Percentiles rank a stretch among this genome's conserved stretches.
phyloP scores from a whole-genome alignment of 805 yeast genomes.

The Brettanomyces sp. region DNA sequence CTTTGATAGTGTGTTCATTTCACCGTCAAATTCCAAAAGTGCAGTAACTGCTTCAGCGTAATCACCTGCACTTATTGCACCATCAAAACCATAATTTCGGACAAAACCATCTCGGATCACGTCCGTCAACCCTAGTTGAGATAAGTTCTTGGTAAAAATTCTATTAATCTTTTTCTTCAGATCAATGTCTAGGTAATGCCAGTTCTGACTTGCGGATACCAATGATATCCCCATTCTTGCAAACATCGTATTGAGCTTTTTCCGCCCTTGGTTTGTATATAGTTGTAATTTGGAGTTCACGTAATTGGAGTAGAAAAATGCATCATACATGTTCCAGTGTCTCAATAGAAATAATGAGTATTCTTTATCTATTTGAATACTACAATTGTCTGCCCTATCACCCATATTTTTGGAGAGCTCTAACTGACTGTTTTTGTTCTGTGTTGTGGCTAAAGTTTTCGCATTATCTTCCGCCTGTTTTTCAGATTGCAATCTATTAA shows the following conservation, averaged over 20 bases:
- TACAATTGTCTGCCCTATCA: constrained; percentile 23
- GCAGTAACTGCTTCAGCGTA: constrained; percentile 86
- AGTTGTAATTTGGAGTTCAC: constrained; percentile 79
- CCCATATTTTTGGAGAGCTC: constrained; percentile 14
- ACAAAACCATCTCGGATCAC: constrained; percentile 79
- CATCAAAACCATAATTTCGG: constrained; percentile 78
- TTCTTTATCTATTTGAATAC: constrained; percentile 66
- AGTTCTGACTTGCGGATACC: constrained; percentile 79
- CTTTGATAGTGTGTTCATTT: constrained; percentile 3
- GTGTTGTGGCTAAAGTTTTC: background rate
- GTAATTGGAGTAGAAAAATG: constrained; percentile 84
- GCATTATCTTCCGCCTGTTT: constrained; percentile 5
- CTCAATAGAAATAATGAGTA: constrained; percentile 78
- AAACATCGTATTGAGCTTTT: constrained; percentile 78
- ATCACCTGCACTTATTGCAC: constrained; percentile 84
- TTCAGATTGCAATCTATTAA: constrained; percentile 47
- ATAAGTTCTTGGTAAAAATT: constrained; percentile 62
- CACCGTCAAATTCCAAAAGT: constrained; percentile 60
- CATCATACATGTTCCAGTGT: constrained; percentile 88
- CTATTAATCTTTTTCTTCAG: constrained; percentile 65
- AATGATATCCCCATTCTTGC: constrained; percentile 95
- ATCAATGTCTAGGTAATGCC: constrained; percentile 82
- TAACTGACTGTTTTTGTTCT: background rate
- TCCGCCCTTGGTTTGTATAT: constrained; percentile 90
- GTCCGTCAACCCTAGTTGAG: constrained; percentile 73